phyloP scores from a whole-genome alignment of 2,329 filamentous ascomycete genomes.

The Hypoxylon sp. region DNA sequence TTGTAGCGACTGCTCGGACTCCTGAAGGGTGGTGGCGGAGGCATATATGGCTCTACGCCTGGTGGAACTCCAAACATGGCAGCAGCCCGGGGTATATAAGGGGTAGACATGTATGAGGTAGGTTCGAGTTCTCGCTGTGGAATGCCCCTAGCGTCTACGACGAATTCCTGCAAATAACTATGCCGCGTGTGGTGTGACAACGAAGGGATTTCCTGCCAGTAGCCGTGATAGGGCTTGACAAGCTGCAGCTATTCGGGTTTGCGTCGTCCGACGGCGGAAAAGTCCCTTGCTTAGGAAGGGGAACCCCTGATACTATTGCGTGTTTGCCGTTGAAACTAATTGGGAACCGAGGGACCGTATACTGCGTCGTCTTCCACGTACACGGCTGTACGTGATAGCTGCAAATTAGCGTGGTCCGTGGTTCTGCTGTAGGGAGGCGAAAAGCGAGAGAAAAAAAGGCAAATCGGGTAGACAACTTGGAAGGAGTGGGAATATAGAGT shows the following conservation, averaged over 20 bases:
- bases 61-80: conserved; percentile 41
- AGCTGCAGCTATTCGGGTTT: conserved; percentile 7
- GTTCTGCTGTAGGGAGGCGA: conserved; percentile 20
- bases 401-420: conserved; percentile 33
- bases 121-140: neutral
- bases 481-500: conserved; percentile 3
- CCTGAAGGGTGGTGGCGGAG: conserved; percentile 40
- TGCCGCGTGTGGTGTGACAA: conserved; percentile 23
- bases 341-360: conserved; percentile 7
- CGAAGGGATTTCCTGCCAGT: conserved; percentile 17
- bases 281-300: neutral
- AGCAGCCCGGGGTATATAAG: conserved; percentile 26
- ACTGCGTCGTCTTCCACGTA: conserved; percentile 26
- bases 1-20: conserved; percentile 57
- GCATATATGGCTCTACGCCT: conserved; percentile 30
- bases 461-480: conserved; percentile 12
- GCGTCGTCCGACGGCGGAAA: neutral
- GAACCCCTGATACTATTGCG: conserved; percentile 8
- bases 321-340: conserved; percentile 10
- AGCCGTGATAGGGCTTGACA: conserved; percentile 25
- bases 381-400: conserved; percentile 29
- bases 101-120: conserved; percentile 15
- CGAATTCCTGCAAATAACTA: conserved; percentile 18
- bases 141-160: conserved; percentile 3
- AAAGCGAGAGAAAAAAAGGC: conserved; percentile 7